Conservation (phyloP, 148 eudicot species). For the Mesembryanthemum crystallinum region DNA sequence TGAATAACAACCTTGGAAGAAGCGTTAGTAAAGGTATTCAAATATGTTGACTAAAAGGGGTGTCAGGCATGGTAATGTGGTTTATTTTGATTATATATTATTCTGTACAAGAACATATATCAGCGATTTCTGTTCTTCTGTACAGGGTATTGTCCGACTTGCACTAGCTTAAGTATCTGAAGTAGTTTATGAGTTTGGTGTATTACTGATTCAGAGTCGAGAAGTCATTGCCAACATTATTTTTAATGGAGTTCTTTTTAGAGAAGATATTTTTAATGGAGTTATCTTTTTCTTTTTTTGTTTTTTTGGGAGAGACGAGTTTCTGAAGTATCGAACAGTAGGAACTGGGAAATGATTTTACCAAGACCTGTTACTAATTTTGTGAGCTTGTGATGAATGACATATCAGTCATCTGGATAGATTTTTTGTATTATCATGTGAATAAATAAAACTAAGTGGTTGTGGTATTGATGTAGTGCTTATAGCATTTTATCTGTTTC, state of each 20-base stretch:
- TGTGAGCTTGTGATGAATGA: background rate
- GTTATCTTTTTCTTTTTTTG: background rate
- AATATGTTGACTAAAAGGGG: background rate
- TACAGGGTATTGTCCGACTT: background rate
- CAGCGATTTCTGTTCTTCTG: background rate
- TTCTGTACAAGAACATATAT: background rate
- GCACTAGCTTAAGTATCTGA: background rate
- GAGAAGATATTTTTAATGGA: no score
- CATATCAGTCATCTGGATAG: background rate
- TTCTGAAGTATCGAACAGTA: background rate
- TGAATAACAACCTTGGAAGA: conserved; percentile 87
- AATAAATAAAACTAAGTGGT: background rate
- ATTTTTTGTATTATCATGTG: background rate
- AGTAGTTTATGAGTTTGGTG: background rate
- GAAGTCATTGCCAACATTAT: background rate
- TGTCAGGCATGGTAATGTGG: background rate
- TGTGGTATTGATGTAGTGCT: background rate
- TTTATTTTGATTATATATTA: background rate
- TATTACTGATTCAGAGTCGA: background rate
- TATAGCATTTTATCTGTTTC: background rate
- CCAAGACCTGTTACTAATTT: background rate
- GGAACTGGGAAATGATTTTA: background rate
- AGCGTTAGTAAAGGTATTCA: conserved; percentile 90
- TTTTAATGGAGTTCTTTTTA: background rate
- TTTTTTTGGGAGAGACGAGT: background rate